Base-by-base conservation (phyloP, 1,284 basidiomycete species). In the Ganoderma lucidum region DNA sequence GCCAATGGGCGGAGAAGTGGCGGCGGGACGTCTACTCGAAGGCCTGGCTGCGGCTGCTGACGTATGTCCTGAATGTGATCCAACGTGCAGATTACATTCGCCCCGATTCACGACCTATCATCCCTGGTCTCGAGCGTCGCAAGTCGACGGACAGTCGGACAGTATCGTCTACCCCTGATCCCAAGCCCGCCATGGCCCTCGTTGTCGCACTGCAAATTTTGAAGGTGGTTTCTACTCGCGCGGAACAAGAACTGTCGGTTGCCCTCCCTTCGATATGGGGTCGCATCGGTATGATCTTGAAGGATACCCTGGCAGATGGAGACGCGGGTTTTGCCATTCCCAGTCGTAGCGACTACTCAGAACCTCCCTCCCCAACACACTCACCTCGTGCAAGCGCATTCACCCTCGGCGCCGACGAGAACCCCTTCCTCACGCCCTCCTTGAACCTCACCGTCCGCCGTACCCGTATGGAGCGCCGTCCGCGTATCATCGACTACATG, bases 401-500 rank as follows among this genome's bases (percentile, higher is more conserved):
- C 64, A 64, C 66, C 61, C 56, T 73, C 32, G 70, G 75, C 2
- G 15, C 53, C n/a, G 72, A 77, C 44, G 73, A 75, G n/a, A 76
- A 76, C n/a, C 71, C 78, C 0, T 77, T 78, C 70, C 70, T 78
- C 32, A 68, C 73, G 9, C 75, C 78, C 0, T 78, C 79, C 17
- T 74, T 67, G 48, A 65, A 39, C 5, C 68, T 39, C 73, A 71
- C 53, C 68, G 70, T 56, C 72, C 71, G 70, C 62, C 73, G 61
- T 65, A 63, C 70, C n/a, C 74, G 73, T 30, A 64, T 37, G 76
- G 67, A 76, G 79, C 75, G 70, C 62, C 78, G 70, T 77, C 90
- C 90, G 3, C 83, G 90, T 39, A 80, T 90, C 44, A 82, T 93
- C 4, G 93, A 95, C 77, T 94, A 93, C 77, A 82, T 90, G 44